Base-by-base conservation (phyloP, 192 early-diverging fungal genomes). In the Dissophora ornata region DNA sequence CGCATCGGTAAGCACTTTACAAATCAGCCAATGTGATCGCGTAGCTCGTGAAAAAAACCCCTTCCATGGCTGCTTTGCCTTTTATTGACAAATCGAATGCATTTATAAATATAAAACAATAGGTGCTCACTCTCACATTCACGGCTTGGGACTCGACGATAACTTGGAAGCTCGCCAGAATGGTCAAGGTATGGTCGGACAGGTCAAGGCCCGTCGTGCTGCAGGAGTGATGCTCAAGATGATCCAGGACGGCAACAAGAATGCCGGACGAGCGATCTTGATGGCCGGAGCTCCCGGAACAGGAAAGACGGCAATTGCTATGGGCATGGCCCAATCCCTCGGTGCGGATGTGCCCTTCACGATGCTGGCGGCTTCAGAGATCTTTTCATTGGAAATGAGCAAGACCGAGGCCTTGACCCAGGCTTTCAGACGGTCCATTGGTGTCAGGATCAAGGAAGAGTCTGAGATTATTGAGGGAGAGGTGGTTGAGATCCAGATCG, bases 251-350 rank as follows among this genome's bases (percentile, higher is more conserved):
- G 97, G 97, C 11, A 95, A 96, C 74, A 98, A 97, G 79, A 68
- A 66, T 38, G 96, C 97, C 29, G 97, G 97, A 46, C 88, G 97
- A 11, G 96, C 97, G 11, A 92, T 99, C 38, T 83, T 99, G 65
- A 97, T 99, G 92, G 97, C 97, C 26, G 97, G 97, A 19, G 92
- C 95, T n/a, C 97, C 97, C 5, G 95, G 95, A 45, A 97, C 97
- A 5, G 97, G 97, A 70, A 99, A 99, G 86, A 99, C 97, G 1
- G 97, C 97, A 29, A 98, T 99, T 80, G 97, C 97, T 11, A 98
- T 98, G 97, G 97, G 95, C 87, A 97, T 97, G 93, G 94, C 95
- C 30, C 95, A 94, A 79, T 93, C 95, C 19, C 87, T 99, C 4
- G 97, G 97, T 28, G 71, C 87, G 1, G 97, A 98, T 47, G 96